A percentile compares a stretch with the other conserved stretches of the same genome.
These are phyloP conservation scores for Eimeria maxima DNA, from an alignment of 169 alveolate genomes.

Conservation along the genomic window DNA sequence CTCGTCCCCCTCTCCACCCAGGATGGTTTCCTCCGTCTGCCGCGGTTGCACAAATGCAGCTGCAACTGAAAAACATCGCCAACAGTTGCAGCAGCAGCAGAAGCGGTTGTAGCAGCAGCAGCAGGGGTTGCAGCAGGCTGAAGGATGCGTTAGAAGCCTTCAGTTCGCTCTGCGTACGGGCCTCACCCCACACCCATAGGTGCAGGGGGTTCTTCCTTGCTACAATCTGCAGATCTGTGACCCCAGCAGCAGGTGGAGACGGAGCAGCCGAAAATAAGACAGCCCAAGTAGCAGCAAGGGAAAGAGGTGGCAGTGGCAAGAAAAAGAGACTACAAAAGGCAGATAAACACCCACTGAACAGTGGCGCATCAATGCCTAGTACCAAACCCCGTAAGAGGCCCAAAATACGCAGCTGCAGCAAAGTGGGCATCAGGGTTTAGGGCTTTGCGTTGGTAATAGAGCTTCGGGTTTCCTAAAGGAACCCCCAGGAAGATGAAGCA, in stretches of 20 bases:
- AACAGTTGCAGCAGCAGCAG: not conserved
- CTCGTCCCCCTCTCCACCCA: conserved; percentile 30
- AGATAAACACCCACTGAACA: not conserved
- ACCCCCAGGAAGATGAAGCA: too few species aligned
- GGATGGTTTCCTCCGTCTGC: conserved; percentile 73
- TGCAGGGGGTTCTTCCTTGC: conserved; percentile 88
- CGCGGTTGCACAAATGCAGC: conserved; percentile 44
- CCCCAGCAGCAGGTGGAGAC: conserved; percentile 17
- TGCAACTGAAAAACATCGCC: not conserved
- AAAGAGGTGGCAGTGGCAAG: not conserved
- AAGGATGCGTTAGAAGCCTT: conserved; percentile 21
- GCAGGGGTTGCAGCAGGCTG: conserved; percentile 11
- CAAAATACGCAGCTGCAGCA: conserved; percentile 53
- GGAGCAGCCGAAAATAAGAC: not conserved
- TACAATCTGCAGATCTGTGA: conserved; percentile 43
- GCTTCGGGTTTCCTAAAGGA: not conserved
- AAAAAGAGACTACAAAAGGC: not conserved
- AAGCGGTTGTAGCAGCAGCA: not conserved
- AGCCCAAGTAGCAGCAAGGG: not conserved
- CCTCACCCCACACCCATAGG: conserved; percentile 82
- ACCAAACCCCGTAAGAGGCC: not conserved
- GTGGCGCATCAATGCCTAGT: not conserved
- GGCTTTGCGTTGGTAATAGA: not conserved
- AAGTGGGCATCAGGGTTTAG: conserved; percentile 51
- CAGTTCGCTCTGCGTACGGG: conserved; percentile 71